Base-by-base conservation (phyloP, 176 grass and related monocot species). In the Avena insularis region DNA sequence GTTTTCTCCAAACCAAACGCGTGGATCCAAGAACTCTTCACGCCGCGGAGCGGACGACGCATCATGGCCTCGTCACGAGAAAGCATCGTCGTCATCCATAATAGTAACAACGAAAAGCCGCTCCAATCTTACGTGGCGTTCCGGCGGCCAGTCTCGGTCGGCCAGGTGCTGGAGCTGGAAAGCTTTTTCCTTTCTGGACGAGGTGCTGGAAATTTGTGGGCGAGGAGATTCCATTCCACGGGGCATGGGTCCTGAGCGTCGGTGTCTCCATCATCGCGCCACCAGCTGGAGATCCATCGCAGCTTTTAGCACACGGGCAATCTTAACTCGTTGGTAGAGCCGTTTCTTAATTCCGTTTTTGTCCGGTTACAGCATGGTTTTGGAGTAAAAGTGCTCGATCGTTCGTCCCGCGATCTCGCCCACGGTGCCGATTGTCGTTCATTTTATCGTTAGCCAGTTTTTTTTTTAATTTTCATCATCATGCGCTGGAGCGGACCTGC, bases 171-270 rank as follows among this genome's bases (percentile, higher is more conserved):
- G 40, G 40, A 43, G 40, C 48, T 66, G 60, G 38, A 82, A 62
- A 62, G 59, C 6, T 12, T 62, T 12, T 11, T 1, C 59, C 59
- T 62, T 62, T 25, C 3, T 0, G 11, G 59, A 62, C 9, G n/a
- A 57, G 49, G 21, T 46, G 76, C 59, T 66, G 67, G 48, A 88
- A 76, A 82, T 40, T 6, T 71, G 62, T 82, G 54, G 54, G 40
- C 71, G 45, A 78, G 20, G 10, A 79, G 72, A 86, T 90, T 87
- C 40, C 40, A 43, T 43, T 6, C 89, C 62, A 80, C 71, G 64
- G 61, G 71, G 14, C 57, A 5, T 29, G 29, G 29, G 29, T 29
- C 29, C 82, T 74, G 31, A 14, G 14, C 43, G 58, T 12, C 49
- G 15, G 62, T 47, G 53, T 75, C 72, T 9, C 21, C 23, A 27